Evolutionary conservation across 768 basidiomycete genomes (phyloP), one percentile per base, ranked within the genome.

Genomic region (Cystobasidium tubakii): DNA sequence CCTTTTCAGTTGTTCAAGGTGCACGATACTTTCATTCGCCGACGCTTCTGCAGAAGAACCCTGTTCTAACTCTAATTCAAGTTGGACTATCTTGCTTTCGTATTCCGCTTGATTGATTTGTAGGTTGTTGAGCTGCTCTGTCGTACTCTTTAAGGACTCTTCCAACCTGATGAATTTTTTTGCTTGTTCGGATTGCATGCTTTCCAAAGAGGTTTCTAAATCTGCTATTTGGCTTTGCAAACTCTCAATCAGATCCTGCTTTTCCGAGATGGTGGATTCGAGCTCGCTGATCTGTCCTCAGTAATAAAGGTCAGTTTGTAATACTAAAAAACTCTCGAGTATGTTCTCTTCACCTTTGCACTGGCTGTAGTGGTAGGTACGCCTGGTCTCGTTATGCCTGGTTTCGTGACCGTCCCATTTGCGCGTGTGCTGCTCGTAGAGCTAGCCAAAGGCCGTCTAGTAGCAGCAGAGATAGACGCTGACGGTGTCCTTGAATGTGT

Each of bases 211-310:
- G 17, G 29, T 60, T 60, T 60, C 57, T 27, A 65, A 23, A 25
- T 69, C 66, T 15, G 44, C 46, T 6, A 54, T 54, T 34, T 39
- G 42, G 31, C 34, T 29, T 50, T 44, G 31, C 27, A 69, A n/a
- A 31, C 21, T 53, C 21, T 53, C 46, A 23, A 69, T 46, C 7
- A 27, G 15, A 53, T 33, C 19, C 17, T 69, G 34, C 46, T 69
- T 69, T 29, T 69, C 66, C 12, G 42, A 34, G 12, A 69, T 10
- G 7, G 15, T 27, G n/a, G 31, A 15, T 23, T 69, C 66, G 6
- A 69, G 46, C 27, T 69, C 66, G 25, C 44, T 54, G 66, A 69
- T 53, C 66, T 69, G 39, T 39, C 6, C 15, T 39, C 39, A 39
- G 39, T 15, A 6, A 6, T 6, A 6, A 27, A 60, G 17, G 33